These are phyloP conservation scores for Chrysoporthe deuterocubensis DNA, from an alignment of 2,329 filamentous ascomycete species.

Conservation along the genomic window DNA sequence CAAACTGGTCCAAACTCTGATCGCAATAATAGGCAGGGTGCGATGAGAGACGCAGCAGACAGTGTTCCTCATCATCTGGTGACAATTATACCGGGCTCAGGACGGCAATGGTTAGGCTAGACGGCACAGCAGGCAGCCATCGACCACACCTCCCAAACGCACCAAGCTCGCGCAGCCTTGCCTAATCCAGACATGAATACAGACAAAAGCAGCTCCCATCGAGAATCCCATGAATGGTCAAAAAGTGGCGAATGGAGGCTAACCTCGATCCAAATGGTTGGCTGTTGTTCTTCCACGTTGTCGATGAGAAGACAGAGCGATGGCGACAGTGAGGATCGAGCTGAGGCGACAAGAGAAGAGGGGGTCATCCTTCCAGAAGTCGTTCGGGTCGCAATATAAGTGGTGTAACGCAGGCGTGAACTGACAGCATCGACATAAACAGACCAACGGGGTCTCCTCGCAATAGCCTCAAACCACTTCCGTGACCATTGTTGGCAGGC, in stretches of 20 bases:
- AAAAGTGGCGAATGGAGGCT: background rate
- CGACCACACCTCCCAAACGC: background rate
- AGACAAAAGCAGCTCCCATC: background rate
- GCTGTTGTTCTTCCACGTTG: too few relatives aligned
- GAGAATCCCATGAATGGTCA: background rate
- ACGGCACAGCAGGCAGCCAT: background rate
- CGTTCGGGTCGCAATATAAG: background rate
- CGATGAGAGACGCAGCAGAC: too few relatives aligned
- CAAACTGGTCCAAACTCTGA: too few relatives aligned
- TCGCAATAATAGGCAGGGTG: too few relatives aligned
- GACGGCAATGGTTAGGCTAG: too few relatives aligned
- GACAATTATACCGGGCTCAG: too few relatives aligned
- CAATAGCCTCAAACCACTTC: background rate
- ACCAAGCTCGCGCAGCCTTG: background rate
- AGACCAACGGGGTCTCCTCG: background rate
- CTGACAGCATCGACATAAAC: background rate
- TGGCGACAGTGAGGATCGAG: too few relatives aligned
- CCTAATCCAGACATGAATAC: background rate
- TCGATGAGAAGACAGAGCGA: too few relatives aligned
- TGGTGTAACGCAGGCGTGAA: background rate
- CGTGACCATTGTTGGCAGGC: background rate
- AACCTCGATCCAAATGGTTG: background rate
- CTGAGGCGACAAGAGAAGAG: background rate
- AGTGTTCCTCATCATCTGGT: too few relatives aligned
- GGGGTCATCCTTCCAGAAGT: background rate